These are phyloP conservation scores for Gonium pectorale DNA, from an alignment of 139 green algal genomes.

Conservation along the genomic window DNA sequence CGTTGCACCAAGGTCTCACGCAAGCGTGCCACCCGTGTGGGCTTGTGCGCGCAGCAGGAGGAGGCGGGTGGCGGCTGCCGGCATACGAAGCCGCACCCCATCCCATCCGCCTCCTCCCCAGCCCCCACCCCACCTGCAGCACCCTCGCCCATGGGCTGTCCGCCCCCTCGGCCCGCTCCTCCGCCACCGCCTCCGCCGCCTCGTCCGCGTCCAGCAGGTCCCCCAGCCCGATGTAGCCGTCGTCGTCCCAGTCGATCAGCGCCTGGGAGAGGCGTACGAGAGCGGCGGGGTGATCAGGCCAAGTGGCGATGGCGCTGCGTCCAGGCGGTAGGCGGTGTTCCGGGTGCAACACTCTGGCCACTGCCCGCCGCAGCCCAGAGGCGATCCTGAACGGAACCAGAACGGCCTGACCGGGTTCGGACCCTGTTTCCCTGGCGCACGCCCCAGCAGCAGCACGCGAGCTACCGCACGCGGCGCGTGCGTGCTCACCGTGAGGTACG, in stretches of 20 bases:
- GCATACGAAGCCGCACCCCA: too few species aligned
- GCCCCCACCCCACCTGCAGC: constrained; percentile 25
- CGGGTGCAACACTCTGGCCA: not conserved
- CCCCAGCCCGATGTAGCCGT: constrained; percentile 44
- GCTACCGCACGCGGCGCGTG: not conserved
- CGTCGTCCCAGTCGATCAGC: constrained; percentile 50
- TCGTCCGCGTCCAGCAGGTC: constrained; percentile 52
- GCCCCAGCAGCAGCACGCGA: not conserved
- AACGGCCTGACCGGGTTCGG: too few species aligned
- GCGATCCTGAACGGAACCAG: not conserved
- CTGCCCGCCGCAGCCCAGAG: not conserved
- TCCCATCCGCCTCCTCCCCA: not conserved
- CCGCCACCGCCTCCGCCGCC: constrained; percentile 29
- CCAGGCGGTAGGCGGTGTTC: not conserved
- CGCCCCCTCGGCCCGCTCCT: constrained; percentile 22
- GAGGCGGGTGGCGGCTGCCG: too few species aligned
- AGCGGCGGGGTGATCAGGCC: not conserved
- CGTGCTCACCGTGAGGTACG: constrained; percentile 2
- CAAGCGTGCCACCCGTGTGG: not conserved
- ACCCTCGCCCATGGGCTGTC: constrained; percentile 15
- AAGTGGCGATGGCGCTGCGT: not conserved
- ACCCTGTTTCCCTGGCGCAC: not conserved
- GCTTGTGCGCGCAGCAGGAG: too few species aligned
- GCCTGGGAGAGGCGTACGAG: not conserved
- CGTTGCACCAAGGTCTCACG: not conserved